These are phyloP conservation scores for Lasiodiplodia sp. DNA, from an alignment of 2,329 filamentous ascomycete species.

Conservation along the genomic window DNA sequence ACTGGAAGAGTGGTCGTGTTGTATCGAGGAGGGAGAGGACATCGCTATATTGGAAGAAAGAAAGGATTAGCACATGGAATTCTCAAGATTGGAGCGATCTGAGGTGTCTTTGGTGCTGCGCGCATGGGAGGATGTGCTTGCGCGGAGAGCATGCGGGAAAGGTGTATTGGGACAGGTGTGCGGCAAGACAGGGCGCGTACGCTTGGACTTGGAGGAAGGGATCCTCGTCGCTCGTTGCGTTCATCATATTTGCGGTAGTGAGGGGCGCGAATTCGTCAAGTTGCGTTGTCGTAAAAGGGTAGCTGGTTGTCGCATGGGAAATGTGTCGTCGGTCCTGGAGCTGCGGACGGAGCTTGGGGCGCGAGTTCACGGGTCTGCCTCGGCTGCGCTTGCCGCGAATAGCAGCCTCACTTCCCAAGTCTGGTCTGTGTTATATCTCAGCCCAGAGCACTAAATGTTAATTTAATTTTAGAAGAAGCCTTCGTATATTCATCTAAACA, in stretches of 20 bases:
- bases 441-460: background rate
- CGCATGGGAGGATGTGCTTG: background rate
- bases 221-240: conserved; percentile 50
- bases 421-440: background rate
- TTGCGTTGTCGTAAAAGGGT: background rate
- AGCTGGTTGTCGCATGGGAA: conserved; percentile 10
- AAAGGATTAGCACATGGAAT: conserved; percentile 1
- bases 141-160: background rate
- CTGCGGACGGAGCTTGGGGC: conserved; percentile 23
- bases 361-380: background rate
- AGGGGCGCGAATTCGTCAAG: background rate
- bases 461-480: background rate
- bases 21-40: conserved; percentile 82
- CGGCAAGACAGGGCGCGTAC: conserved; percentile 37
- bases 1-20: conserved; percentile 87
- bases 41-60: conserved; percentile 65
- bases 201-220: conserved; percentile 60
- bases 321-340: conserved; percentile 5
- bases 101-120: background rate
- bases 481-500: conserved; percentile 3
- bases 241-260: conserved; percentile 42
- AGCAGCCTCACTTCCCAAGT: background rate
- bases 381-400: conserved; percentile 11
- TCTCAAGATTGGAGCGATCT: background rate
- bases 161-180: background rate